Percentiles rank a stretch among this genome's conserved stretches.
Conservation (phyloP, 192 early-diverging fungal genomes). For the Radiomyces spectabilis region DNA sequence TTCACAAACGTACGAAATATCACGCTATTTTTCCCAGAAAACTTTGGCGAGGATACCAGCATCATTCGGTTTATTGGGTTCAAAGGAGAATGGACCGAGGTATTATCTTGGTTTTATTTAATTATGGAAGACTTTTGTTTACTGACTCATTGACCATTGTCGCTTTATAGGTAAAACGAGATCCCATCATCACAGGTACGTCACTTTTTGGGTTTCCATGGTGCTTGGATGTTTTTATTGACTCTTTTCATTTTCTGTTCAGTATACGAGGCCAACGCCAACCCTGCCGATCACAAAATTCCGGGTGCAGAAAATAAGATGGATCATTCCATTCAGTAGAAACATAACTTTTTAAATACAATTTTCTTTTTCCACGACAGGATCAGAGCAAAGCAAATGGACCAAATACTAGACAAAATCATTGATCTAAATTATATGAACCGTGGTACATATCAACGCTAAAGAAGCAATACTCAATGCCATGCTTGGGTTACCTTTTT, state of each 20-base stretch:
- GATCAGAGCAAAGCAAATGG: no score
- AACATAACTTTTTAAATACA: neutral
- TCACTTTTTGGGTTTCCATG: neutral
- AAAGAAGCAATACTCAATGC: no score
- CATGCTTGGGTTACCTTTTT: no score
- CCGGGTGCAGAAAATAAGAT: conserved; percentile 36
- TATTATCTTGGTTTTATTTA: conserved; percentile 9
- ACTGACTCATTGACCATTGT: neutral
- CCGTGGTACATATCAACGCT: no score
- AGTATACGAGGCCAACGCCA: conserved; percentile 65
- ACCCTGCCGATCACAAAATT: conserved; percentile 65
- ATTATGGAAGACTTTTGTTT: neutral
- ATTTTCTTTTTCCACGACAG: no score
- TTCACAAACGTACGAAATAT: conserved; percentile 74
- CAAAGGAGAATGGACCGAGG: conserved; percentile 85
- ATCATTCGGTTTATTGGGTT: conserved; percentile 78
- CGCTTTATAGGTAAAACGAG: conserved; percentile 42
- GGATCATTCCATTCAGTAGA: conserved; percentile 40
- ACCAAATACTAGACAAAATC: no score
- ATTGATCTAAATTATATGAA: no score
- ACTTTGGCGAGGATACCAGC: conserved; percentile 73
- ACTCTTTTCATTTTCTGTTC: neutral
- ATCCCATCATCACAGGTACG: conserved; percentile 55
- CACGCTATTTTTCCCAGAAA: conserved; percentile 73
- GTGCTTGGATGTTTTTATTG: neutral